Percentiles rank a stretch among this genome's conserved stretches.
Conservation (phyloP, 331 rosid genomes). For the Quercus phellos region DNA sequence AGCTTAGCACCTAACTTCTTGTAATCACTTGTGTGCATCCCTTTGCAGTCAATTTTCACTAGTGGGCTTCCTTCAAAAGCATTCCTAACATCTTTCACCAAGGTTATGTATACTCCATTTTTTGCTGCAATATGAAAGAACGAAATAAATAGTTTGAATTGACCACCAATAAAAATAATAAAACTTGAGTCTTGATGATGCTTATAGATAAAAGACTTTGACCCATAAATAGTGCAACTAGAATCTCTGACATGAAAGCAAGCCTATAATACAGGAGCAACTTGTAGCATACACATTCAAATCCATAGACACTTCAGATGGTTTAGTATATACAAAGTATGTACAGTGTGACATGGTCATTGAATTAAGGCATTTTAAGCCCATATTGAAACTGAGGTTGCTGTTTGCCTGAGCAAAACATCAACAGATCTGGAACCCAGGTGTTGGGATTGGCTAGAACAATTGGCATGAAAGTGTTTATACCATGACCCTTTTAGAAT, state of each 20-base stretch:
- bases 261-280: neutral
- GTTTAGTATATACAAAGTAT: neutral
- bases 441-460: neutral
- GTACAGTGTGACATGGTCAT: neutral
- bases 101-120: slow-evolving; percentile 72
- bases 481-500: slow-evolving; percentile 4
- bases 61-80: slow-evolving; percentile 90
- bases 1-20: slow-evolving; percentile 93
- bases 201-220: slow-evolving; percentile 1
- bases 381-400: neutral
- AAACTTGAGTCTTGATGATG: neutral
- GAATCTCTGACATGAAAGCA: neutral
- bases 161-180: neutral
- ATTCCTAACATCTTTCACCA: slow-evolving; percentile 74
- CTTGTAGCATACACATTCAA: slow-evolving; percentile 17
- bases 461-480: slow-evolving; percentile 4
- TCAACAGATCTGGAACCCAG: neutral
- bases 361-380: neutral
- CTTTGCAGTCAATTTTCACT: slow-evolving; percentile 79
- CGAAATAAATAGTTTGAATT: slow-evolving; percentile 20
- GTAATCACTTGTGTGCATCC: slow-evolving; percentile 91
- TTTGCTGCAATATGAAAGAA: slow-evolving; percentile 54
- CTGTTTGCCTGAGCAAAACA: neutral
- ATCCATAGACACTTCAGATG: neutral
- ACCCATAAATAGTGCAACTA: neutral